phyloP scores from a whole-genome alignment of 192 early-diverging fungal species.

The Phlyctochytrium arcticum region DNA sequence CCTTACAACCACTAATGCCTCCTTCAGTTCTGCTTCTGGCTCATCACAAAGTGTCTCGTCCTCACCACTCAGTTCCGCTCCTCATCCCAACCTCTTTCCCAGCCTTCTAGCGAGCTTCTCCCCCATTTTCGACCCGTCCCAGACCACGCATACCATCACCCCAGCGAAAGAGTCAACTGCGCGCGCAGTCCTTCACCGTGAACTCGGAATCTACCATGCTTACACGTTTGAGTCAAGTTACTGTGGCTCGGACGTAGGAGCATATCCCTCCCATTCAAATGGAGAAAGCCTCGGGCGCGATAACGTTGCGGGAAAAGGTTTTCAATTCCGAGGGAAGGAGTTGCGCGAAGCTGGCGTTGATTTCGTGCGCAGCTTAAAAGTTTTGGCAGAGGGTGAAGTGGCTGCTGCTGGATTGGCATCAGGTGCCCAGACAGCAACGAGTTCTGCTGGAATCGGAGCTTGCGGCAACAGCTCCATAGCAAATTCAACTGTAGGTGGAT shows the following conservation, averaged over 20 bases:
- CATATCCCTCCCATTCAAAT: too few species aligned
- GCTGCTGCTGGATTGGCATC: background rate
- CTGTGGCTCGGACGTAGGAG: conserved; percentile 46
- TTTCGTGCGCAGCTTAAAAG: conserved; percentile 33
- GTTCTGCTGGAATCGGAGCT: background rate
- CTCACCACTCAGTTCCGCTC: too few species aligned
- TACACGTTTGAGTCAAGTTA: conserved; percentile 50
- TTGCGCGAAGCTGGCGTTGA: conserved; percentile 36
- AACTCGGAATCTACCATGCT: conserved; percentile 41
- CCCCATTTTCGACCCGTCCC: conserved; percentile 38
- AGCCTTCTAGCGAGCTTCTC: conserved; percentile 36
- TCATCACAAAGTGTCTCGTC: too few species aligned
- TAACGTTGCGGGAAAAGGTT: conserved; percentile 19
- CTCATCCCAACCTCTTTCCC: too few species aligned
- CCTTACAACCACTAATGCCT: too few species aligned
- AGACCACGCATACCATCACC: conserved; percentile 39
- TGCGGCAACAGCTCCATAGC: background rate
- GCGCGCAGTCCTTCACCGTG: conserved; percentile 43
- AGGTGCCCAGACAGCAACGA: background rate
- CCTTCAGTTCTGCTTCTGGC: too few species aligned
- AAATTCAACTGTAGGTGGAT: background rate
- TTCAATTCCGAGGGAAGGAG: conserved; percentile 42
- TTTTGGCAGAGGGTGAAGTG: background rate
- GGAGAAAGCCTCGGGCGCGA: conserved; percentile 18
- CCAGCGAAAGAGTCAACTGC: conserved; percentile 47